phyloP scores from a whole-genome alignment of 83 land plant species.

The Thuja plicata region DNA sequence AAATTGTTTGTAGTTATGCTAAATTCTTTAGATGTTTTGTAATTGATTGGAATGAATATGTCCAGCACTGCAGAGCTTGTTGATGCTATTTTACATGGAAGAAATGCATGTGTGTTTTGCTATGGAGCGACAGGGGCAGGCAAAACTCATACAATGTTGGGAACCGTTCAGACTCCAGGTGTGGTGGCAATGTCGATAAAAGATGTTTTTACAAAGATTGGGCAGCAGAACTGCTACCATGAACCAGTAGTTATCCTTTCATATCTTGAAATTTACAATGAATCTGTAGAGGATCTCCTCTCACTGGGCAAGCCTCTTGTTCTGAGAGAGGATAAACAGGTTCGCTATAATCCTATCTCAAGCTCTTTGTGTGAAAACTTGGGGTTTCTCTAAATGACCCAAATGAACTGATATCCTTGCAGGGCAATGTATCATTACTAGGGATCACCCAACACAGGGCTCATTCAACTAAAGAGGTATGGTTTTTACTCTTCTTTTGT shows the following conservation, averaged over 20 bases:
- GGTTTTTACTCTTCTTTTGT: not conserved
- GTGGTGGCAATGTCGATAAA: slow-evolving; percentile 47
- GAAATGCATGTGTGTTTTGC: too few species aligned
- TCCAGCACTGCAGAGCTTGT: too few species aligned
- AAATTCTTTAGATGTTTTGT: too few species aligned
- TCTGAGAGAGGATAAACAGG: slow-evolving; percentile 36
- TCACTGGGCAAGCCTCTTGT: slow-evolving; percentile 47
- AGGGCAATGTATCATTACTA: slow-evolving; percentile 39
- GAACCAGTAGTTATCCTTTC: slow-evolving; percentile 38
- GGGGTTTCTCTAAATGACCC: not conserved
- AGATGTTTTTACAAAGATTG: slow-evolving; percentile 44
- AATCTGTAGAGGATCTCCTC: slow-evolving; percentile 25
- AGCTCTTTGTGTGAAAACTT: not conserved
- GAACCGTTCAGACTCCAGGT: slow-evolving; percentile 21
- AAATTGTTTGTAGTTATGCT: too few species aligned
- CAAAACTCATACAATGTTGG: too few species aligned
- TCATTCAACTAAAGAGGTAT: slow-evolving; percentile 45
- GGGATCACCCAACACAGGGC: slow-evolving; percentile 46
- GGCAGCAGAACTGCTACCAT: slow-evolving; percentile 27
- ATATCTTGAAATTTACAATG: slow-evolving; percentile 36
- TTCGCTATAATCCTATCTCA: not conserved
- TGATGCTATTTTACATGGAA: too few species aligned
- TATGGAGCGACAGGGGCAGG: too few species aligned
- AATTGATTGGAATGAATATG: too few species aligned
- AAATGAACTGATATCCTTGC: not conserved